Conservation (phyloP, 108 stramenopile genomes). For the Pinguiococcus pyrenoidosus region DNA sequence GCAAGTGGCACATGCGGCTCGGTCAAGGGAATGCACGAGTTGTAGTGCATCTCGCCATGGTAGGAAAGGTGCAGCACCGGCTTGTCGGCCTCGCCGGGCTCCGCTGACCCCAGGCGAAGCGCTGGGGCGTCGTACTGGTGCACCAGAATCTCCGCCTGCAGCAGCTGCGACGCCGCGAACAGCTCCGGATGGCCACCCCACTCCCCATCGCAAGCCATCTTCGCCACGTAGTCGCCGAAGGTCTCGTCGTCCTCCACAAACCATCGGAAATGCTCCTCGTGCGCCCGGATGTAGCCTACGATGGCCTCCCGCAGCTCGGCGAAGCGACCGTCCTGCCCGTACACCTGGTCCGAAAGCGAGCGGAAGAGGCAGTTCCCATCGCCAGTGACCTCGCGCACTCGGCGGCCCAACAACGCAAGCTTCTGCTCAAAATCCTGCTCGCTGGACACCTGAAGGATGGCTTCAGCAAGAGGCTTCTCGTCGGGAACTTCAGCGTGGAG, state of each 20-base stretch:
- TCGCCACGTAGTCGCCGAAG: constrained; percentile 13
- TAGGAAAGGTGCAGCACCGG: constrained; percentile 19
- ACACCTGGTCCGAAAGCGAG: background rate
- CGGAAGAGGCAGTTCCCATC: constrained; percentile 7
- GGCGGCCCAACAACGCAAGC: background rate
- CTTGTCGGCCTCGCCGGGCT: background rate
- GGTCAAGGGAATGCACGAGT: no score
- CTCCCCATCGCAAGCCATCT: constrained; percentile 17
- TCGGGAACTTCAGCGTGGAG: no score
- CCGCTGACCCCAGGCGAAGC: constrained; percentile 13
- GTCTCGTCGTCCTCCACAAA: constrained; percentile 32
- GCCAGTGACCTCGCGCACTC: background rate
- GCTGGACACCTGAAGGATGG: no score
- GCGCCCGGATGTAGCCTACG: constrained; percentile 6
- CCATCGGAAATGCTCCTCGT: constrained; percentile 16
- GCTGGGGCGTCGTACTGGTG: constrained; percentile 23
- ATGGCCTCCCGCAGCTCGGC: background rate
- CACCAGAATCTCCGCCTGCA: constrained; percentile 12
- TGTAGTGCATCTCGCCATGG: constrained; percentile 29
- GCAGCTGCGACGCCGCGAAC: constrained; percentile 19
- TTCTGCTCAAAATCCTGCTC: background rate
- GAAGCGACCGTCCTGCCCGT: background rate
- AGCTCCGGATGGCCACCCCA: constrained; percentile 33
- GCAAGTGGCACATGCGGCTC: no score
- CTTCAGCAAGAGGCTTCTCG: no score